phyloP scores from a whole-genome alignment of 2,329 filamentous ascomycete species.

The Xylaria arbuscula region DNA sequence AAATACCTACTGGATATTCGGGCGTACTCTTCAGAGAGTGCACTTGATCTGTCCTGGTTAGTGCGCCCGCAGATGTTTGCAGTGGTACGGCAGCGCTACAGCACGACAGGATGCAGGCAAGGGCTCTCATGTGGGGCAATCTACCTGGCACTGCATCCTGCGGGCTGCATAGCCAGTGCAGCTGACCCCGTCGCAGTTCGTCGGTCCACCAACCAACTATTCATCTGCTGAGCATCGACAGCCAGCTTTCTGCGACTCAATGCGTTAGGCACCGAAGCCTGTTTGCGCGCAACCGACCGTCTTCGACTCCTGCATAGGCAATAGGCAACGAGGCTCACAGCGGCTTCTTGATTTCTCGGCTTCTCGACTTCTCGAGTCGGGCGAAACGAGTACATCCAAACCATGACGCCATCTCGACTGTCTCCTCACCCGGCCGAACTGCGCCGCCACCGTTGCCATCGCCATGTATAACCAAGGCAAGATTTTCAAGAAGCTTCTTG shows the following conservation, averaged over 20 bases:
- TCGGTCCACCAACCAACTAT: background rate
- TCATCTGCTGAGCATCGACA: conserved; percentile 3
- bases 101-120: background rate
- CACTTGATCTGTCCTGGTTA: too few relatives aligned
- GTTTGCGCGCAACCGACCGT: conserved; percentile 8
- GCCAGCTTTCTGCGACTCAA: conserved; percentile 2
- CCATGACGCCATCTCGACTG: conserved; percentile 43
- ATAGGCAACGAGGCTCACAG: background rate
- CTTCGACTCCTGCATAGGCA: background rate
- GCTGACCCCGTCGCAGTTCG: conserved; percentile 20
- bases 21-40: too few relatives aligned
- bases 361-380: background rate
- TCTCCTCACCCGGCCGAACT: conserved; percentile 42
- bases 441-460: conserved; percentile 44
- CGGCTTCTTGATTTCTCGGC: background rate
- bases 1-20: too few relatives aligned
- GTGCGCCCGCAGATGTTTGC: background rate
- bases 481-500: conserved; percentile 71
- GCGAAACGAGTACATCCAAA: conserved; percentile 31
- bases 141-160: conserved; percentile 13
- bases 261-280: background rate
- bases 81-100: background rate
- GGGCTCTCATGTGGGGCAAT: conserved; percentile 9
- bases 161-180: conserved; percentile 12
- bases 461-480: conserved; percentile 65